Base-by-base conservation (phyloP, 148 eudicot species). In the Vaccinium macrocarpon region DNA sequence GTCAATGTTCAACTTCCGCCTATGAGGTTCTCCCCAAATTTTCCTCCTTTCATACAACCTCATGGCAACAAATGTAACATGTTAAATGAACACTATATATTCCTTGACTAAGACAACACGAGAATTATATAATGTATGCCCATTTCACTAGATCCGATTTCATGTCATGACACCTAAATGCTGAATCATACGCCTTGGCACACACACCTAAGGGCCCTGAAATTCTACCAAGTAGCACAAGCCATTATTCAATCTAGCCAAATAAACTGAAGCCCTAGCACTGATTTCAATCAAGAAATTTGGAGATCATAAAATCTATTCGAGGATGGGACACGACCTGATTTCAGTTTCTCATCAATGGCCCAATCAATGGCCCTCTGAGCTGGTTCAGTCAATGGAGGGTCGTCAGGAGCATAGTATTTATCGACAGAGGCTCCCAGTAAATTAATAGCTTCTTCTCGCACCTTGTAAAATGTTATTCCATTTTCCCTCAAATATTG, bases 301-400 rank as follows among this genome's bases (percentile, higher is more conserved):
- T 8, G 50, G 29, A 82, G 23, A 77, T 55, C 4, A 2, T 55
- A 16, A n/a, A 57, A 48, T 79, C 68, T 55, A 86, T 29, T 38
- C 6, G 59, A 52, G 79, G 12, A 72, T 12, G 84, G 81, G 50
- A 42, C 55, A 80, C 59, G 76, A 96, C 99, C 98, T 91, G 98
- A 91, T 87, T 96, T 93, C 81, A 94, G 80, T 81, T 93, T 94
- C 88, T 90, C 92, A 71, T 90, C 90, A 80, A 93, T 70, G 35
- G 97, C 99, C 98, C 97, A 95, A 83, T 96, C 94, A 81, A 96
- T 86, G 83, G 95, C 97, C 88, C 90, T 90, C 82, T 95, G 93
- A 66, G 99, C 98, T 86, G 90, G 91, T 86, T 92, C 93, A 42
- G 99, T 93, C 82, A 95, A 85, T 80, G 98, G 95, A 77, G 99